phyloP scores from a whole-genome alignment of 2,329 filamentous ascomycete genomes.

The Volutella citrinella region DNA sequence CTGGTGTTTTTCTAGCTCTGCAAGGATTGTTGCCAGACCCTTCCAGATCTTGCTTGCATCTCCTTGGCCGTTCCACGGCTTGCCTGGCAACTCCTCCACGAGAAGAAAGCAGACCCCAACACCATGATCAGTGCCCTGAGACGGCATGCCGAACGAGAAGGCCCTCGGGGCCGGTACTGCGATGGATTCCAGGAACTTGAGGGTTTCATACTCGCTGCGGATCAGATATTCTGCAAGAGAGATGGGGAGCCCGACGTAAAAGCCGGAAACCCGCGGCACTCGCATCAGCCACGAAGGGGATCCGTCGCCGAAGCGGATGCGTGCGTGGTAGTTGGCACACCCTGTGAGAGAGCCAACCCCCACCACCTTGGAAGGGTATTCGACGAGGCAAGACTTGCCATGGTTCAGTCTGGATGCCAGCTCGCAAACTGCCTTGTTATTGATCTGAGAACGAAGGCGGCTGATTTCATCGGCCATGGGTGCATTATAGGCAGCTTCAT shows the following conservation, averaged over 20 bases:
- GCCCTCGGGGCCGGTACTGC: constrained; percentile 26
- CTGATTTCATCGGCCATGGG: constrained; percentile 9
- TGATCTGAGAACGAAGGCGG: constrained; percentile 11
- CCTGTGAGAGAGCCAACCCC: constrained; percentile 21
- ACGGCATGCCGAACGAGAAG: constrained; percentile 20
- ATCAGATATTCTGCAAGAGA: constrained; percentile 26
- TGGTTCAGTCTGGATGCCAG: constrained; percentile 13
- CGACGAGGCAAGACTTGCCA: constrained; percentile 10
- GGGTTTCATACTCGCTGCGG: constrained; percentile 29
- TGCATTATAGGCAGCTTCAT: constrained; percentile 11
- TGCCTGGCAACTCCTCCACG: constrained; percentile 25
- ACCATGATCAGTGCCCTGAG: constrained; percentile 16
- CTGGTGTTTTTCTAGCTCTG: constrained; percentile 25
- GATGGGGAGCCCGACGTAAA: constrained; percentile 8
- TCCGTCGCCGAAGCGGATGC: constrained; percentile 26
- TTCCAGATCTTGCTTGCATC: constrained; percentile 15
- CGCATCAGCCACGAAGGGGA: constrained; percentile 24
- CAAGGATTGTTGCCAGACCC: constrained; percentile 24
- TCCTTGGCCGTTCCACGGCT: constrained; percentile 15
- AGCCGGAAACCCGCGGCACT: constrained; percentile 17
- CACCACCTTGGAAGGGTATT: constrained; percentile 10
- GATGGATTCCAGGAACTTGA: constrained; percentile 31
- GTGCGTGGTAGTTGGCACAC: constrained; percentile 26
- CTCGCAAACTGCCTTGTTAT: constrained; percentile 14
- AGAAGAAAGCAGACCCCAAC: constrained; percentile 29